A percentile compares a stretch with the other conserved stretches of the same genome.
Conservation (phyloP, 192 early-diverging fungal species). For the Backusella tuberculispora region DNA sequence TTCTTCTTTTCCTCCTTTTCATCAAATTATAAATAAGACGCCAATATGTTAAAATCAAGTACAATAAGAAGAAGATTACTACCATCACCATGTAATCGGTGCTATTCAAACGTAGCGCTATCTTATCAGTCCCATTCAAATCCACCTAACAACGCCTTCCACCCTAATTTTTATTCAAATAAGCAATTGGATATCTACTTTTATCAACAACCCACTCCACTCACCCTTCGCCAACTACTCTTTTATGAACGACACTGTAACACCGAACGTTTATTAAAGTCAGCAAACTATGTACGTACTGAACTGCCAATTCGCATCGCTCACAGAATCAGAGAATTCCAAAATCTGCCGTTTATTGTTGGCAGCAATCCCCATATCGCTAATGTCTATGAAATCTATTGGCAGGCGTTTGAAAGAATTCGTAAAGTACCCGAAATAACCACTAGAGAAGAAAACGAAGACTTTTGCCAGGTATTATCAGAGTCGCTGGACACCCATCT, state of each 20-base stretch:
- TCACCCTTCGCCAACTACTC: constrained; percentile 92
- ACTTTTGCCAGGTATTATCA: constrained; percentile 79
- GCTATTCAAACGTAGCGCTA: background rate
- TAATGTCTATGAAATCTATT: constrained; percentile 85
- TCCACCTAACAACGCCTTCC: constrained; percentile 25
- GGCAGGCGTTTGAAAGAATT: constrained; percentile 89
- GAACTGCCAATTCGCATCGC: constrained; percentile 93
- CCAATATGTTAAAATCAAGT: background rate
- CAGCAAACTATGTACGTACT: constrained; percentile 88
- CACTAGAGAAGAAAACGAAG: constrained; percentile 82
- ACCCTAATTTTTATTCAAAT: constrained; percentile 85
- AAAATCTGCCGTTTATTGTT: constrained; percentile 92
- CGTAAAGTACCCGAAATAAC: constrained; percentile 70
- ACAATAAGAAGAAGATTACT: background rate
- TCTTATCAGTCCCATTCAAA: constrained; percentile 7
- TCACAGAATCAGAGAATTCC: constrained; percentile 93
- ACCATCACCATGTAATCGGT: background rate
- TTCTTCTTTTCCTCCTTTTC: background rate
- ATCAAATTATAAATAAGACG: background rate
- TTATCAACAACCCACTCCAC: constrained; percentile 73
- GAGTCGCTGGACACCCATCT: constrained; percentile 76
- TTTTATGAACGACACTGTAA: constrained; percentile 90
- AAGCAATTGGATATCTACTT: constrained; percentile 85
- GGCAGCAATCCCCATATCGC: constrained; percentile 91
- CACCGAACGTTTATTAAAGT: constrained; percentile 79